phyloP scores from a whole-genome alignment of 2,329 filamentous ascomycete species.

The Venturia oleaginea region DNA sequence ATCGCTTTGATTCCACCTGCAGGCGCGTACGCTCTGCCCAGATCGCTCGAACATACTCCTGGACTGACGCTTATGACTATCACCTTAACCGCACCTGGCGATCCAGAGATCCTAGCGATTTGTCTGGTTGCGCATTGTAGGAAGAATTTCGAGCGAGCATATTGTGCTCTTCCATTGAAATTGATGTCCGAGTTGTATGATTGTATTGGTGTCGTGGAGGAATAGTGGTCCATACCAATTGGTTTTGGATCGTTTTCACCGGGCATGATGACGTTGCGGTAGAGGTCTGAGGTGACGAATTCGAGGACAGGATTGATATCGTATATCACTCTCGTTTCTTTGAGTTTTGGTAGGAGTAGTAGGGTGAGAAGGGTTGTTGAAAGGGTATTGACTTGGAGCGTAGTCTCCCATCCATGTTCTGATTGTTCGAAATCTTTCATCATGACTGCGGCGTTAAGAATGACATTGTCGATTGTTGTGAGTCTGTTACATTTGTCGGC shows the following conservation, averaged over 20 bases:
- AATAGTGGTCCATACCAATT: not conserved
- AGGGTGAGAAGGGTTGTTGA: constrained; percentile 30
- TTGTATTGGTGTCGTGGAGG: not conserved
- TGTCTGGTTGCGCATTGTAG: constrained; percentile 4
- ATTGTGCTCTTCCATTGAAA: constrained; percentile 4
- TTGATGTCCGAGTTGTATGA: constrained; percentile 1
- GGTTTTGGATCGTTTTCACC: not conserved
- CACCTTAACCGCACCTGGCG: not conserved
- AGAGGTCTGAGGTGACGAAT: constrained; percentile 10
- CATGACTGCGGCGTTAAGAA: constrained; percentile 32
- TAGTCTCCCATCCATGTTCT: constrained; percentile 24
- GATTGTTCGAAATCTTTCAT: constrained; percentile 20
- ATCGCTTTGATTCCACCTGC: not conserved
- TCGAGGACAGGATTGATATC: constrained; percentile 7
- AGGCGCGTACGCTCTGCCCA: not conserved
- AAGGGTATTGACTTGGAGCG: constrained; percentile 32
- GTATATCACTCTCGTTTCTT: not conserved
- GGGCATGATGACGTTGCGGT: constrained; percentile 1
- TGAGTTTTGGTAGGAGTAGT: constrained; percentile 22
- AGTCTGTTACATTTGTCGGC: constrained; percentile 21
- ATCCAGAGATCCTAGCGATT: not conserved
- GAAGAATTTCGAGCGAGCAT: constrained; percentile 11
- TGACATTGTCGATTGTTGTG: constrained; percentile 26
- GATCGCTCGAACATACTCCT: not conserved
- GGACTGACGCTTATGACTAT: constrained; percentile 6